These are phyloP conservation scores for Herpetospermum pedunculosum DNA, from an alignment of 306 rosid genomes.

Conservation along the genomic window DNA sequence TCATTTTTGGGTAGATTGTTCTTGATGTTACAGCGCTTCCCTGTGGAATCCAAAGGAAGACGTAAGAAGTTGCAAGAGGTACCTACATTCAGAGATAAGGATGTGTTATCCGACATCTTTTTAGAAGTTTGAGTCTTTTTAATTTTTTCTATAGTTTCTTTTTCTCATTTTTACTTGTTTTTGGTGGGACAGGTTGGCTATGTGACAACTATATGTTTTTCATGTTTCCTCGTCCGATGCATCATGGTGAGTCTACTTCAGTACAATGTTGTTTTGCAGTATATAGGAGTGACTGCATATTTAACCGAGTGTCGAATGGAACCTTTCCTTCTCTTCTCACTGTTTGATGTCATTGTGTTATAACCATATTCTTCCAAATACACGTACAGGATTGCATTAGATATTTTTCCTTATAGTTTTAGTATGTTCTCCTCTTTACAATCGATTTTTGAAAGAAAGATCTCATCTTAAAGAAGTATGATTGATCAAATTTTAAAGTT, in stretches of 20 bases:
- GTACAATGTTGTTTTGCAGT: neutral
- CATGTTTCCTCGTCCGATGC: constrained; percentile 90
- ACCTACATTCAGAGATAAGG: constrained; percentile 7
- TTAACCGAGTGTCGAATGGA: neutral
- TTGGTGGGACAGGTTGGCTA: constrained; percentile 75
- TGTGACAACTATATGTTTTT: constrained; percentile 91
- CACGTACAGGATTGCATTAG: neutral
- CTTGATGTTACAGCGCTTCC: constrained; percentile 96
- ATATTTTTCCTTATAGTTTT: neutral
- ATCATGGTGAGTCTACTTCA: constrained; percentile 59
- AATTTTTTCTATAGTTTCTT: neutral
- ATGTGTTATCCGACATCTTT: no score
- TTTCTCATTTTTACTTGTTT: constrained; percentile 8
- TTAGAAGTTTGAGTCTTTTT: neutral
- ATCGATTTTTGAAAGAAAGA: neutral
- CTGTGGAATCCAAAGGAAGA: constrained; percentile 95
- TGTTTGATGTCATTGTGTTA: neutral
- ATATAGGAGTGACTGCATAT: neutral
- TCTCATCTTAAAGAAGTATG: neutral
- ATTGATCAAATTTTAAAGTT: neutral
- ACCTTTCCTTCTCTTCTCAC: neutral
- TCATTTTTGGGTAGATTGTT: constrained; percentile 60
- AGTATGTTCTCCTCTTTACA: neutral
- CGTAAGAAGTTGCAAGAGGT: constrained; percentile 99
- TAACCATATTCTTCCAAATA: neutral